Conservation (phyloP, 495 filamentous ascomycete genomes). For the Terfezia claveryi region DNA sequence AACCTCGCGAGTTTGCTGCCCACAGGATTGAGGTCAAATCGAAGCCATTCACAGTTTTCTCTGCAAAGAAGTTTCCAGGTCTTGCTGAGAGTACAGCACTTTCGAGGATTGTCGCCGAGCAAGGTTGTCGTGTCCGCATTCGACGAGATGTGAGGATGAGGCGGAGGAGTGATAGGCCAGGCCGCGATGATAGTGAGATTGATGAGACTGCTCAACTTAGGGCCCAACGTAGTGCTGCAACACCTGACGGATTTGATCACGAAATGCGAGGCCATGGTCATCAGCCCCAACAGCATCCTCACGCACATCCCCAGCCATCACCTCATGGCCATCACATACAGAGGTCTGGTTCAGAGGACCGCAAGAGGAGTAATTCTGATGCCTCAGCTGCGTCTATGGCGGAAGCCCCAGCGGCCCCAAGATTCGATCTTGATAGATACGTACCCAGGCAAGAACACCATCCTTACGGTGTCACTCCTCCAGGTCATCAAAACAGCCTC, state of each 20-base stretch:
- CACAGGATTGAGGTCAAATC: constrained; percentile 86
- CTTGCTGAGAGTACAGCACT: constrained; percentile 73
- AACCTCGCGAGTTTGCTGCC: constrained; percentile 16
- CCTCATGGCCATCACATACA: constrained; percentile 13
- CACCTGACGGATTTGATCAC: constrained; percentile 16
- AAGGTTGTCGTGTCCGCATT: constrained; percentile 92
- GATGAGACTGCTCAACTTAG: constrained; percentile 18
- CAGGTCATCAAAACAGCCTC: constrained; percentile 5
- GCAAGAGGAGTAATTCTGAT: constrained; percentile 19
- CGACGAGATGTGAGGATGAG: constrained; percentile 94
- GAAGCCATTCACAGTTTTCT: constrained; percentile 68
- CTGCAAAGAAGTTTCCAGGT: constrained; percentile 96
- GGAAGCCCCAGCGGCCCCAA: constrained; percentile 6
- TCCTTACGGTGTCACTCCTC: constrained; percentile 9
- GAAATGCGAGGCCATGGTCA: constrained; percentile 10
- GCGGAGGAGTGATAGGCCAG: constrained; percentile 25
- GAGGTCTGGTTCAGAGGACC: constrained; percentile 8
- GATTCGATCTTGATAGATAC: constrained; percentile 11
- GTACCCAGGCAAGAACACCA: constrained; percentile 13
- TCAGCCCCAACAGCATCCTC: constrained; percentile 4
- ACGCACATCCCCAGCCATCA: constrained; percentile 11
- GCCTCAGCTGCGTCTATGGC: constrained; percentile 10
- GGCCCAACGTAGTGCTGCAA: constrained; percentile 7
- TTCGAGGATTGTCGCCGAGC: constrained; percentile 81
- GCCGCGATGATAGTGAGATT: constrained; percentile 16